Evolutionary conservation across 768 basidiomycete species (phyloP).

Genomic region (Tulasnella sp.): DNA sequence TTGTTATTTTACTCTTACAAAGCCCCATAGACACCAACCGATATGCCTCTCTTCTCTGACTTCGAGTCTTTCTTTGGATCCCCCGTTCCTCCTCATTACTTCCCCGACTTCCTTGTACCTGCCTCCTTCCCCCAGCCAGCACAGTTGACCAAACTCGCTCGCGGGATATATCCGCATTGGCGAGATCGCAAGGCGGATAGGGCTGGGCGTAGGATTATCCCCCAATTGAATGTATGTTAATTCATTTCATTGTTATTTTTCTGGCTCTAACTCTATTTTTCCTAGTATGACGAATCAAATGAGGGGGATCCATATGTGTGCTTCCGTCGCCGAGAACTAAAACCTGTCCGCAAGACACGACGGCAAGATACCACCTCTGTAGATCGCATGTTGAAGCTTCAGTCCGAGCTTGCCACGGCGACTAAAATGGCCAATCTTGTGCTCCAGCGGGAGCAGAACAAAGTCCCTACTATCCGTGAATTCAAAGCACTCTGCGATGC

Average conservation of each 20-base stretch:
- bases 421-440: slow-evolving; percentile 60
- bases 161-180: slow-evolving; percentile 79
- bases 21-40: background rate
- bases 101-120: slow-evolving; percentile 57
- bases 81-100: slow-evolving; percentile 45
- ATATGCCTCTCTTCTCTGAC: slow-evolving; percentile 44
- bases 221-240: slow-evolving; percentile 70
- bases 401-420: slow-evolving; percentile 57
- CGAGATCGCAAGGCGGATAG: slow-evolving; percentile 68
- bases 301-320: slow-evolving; percentile 91
- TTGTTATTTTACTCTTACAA: too few relatives aligned
- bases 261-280: too few relatives aligned
- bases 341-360: slow-evolving; percentile 86
- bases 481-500: slow-evolving; percentile 64
- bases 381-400: slow-evolving; percentile 75
- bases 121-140: slow-evolving; percentile 51
- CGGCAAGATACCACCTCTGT: slow-evolving; percentile 80
- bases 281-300: slow-evolving; percentile 72
- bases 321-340: slow-evolving; percentile 90
- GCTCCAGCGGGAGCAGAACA: slow-evolving; percentile 58
- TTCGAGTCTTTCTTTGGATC: slow-evolving; percentile 46
- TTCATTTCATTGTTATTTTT: too few relatives aligned
- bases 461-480: slow-evolving; percentile 49
- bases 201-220: slow-evolving; percentile 74
- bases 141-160: slow-evolving; percentile 54